phyloP scores from a whole-genome alignment of 805 yeast species.

The Clavispora asparagi region DNA sequence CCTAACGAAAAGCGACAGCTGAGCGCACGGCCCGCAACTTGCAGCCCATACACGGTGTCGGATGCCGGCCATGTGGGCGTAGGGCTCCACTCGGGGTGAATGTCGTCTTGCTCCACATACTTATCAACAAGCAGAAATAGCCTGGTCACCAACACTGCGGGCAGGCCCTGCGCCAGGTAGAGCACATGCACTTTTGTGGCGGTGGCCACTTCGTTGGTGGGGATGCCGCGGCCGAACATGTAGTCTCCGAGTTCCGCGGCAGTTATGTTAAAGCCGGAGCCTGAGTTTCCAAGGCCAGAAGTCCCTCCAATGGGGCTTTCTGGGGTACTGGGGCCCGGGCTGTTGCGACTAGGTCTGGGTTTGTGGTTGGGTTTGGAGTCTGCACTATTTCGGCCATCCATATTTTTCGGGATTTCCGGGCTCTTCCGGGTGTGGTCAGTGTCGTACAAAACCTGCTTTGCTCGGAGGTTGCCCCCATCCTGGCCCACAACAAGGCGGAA shows the following conservation, averaged over 20 bases:
- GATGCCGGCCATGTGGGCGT: constrained; percentile 32
- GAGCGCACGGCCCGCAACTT: constrained; percentile 6
- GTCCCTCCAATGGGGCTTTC: no score
- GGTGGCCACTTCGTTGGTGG: constrained; percentile 40
- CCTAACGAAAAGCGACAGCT: constrained; percentile 45
- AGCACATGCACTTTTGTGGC: constrained; percentile 45
- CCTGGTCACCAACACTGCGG: constrained; percentile 41
- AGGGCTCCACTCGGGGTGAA: constrained; percentile 35
- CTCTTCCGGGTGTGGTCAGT: constrained; percentile 17
- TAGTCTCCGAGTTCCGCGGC: constrained; percentile 21
- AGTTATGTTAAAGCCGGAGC: no score
- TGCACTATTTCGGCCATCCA: not conserved
- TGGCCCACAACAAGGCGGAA: constrained; percentile 46
- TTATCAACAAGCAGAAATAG: constrained; percentile 36
- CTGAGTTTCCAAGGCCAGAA: no score
- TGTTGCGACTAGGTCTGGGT: no score
- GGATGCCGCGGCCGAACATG: constrained; percentile 56
- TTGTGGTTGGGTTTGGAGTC: no score
- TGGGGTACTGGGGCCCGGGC: not conserved
- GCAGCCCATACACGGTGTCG: constrained; percentile 13
- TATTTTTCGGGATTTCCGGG: no score
- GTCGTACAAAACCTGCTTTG: constrained; percentile 47
- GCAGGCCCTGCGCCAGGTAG: constrained; percentile 25
- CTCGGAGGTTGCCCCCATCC: constrained; percentile 44
- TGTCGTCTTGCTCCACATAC: constrained; percentile 2